phyloP scores from a whole-genome alignment of 306 rosid genomes.

The Inga oerstediana region DNA sequence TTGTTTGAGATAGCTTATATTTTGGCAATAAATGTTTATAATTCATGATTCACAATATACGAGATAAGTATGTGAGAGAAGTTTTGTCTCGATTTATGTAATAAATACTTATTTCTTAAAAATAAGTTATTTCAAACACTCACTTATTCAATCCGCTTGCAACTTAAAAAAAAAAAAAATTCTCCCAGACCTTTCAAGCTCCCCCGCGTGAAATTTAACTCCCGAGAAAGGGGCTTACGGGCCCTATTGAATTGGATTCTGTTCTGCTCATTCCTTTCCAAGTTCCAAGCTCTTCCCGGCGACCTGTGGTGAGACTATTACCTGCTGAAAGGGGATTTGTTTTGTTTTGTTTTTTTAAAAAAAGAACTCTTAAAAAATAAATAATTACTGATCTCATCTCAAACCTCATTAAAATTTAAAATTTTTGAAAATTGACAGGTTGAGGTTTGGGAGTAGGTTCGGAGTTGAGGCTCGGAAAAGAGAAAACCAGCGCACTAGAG shows the following conservation, averaged over 20 bases:
- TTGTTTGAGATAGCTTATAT: too few relatives aligned
- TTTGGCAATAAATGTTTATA: too few relatives aligned
- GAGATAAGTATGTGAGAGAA: too few relatives aligned
- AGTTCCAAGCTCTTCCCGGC: not conserved
- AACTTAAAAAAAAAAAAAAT: too few relatives aligned
- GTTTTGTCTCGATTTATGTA: too few relatives aligned
- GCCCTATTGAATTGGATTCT: not conserved
- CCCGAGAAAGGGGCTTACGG: not conserved
- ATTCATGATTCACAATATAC: too few relatives aligned
- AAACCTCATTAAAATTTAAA: not conserved
- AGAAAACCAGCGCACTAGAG: conserved; percentile 14
- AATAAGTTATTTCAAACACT: too few relatives aligned
- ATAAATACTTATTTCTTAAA: too few relatives aligned
- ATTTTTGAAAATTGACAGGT: not conserved
- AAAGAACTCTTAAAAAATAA: not conserved
- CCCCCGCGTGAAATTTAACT: too few relatives aligned
- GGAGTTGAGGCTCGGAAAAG: conserved; percentile 34
- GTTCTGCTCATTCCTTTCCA: not conserved
- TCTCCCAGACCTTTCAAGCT: too few relatives aligned
- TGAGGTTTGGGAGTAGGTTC: conserved; percentile 43
- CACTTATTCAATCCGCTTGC: too few relatives aligned
- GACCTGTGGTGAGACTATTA: not conserved
- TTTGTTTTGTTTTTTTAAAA: not conserved
- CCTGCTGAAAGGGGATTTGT: not conserved
- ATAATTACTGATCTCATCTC: not conserved